Conservation (phyloP, 2,329 filamentous ascomycete genomes). For the Didymella arachidicola region DNA sequence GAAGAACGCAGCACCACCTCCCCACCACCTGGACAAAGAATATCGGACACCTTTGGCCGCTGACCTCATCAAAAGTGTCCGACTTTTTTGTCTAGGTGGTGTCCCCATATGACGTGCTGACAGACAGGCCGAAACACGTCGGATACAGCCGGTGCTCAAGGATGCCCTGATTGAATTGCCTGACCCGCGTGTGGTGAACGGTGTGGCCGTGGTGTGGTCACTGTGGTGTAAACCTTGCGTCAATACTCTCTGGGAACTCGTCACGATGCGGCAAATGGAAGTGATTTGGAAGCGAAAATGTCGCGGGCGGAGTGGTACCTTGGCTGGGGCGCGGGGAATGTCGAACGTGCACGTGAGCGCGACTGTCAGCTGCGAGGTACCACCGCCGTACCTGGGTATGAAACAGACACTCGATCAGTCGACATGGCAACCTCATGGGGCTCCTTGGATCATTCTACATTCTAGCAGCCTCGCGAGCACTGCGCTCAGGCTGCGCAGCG, state of each 20-base stretch:
- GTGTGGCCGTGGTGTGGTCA: too few relatives aligned
- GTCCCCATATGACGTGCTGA: background rate
- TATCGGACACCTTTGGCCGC: too few relatives aligned
- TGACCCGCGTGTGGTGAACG: background rate
- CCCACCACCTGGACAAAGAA: too few relatives aligned
- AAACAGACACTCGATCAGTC: slow-evolving; percentile 13
- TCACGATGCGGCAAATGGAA: background rate
- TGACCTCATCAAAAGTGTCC: too few relatives aligned
- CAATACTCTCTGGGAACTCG: background rate
- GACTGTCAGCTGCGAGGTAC: slow-evolving; percentile 11
- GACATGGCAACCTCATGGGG: slow-evolving; percentile 16
- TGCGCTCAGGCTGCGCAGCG: slow-evolving; percentile 5
- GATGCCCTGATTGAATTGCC: background rate
- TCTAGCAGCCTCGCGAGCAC: slow-evolving; percentile 13
- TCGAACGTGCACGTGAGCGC: background rate
- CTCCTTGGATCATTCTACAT: background rate
- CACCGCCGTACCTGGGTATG: too few relatives aligned
- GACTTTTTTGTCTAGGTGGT: too few relatives aligned
- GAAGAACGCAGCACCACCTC: background rate
- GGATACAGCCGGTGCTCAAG: background rate
- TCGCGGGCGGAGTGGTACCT: background rate
- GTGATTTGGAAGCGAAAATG: background rate
- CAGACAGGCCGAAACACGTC: background rate
- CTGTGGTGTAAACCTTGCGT: background rate
- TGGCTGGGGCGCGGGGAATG: slow-evolving; percentile 16